These are phyloP conservation scores for Fusarium gaditjirri DNA, from an alignment of 2,329 filamentous ascomycete genomes.

Conservation along the genomic window DNA sequence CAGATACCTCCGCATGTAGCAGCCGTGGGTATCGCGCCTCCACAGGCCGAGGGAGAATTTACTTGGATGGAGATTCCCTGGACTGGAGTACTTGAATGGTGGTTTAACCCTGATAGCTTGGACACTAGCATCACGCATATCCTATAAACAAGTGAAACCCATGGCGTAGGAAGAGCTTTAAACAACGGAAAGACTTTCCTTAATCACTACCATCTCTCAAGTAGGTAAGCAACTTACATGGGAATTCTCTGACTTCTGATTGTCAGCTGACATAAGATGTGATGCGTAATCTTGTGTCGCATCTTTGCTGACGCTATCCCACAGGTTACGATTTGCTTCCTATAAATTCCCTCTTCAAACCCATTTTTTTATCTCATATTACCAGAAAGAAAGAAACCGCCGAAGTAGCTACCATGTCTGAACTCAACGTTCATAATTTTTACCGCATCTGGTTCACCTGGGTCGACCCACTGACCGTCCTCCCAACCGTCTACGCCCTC, in stretches of 20 bases:
- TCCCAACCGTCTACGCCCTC: slow-evolving; percentile 25
- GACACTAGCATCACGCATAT: background rate
- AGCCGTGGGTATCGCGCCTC: background rate
- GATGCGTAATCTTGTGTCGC: background rate
- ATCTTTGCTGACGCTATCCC: background rate
- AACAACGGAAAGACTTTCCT: background rate
- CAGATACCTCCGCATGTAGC: background rate
- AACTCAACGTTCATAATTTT: slow-evolving; percentile 10
- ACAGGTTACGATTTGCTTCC: background rate
- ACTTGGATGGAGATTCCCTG: slow-evolving; percentile 1
- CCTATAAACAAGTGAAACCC: fast-evolving
- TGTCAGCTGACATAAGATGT: background rate
- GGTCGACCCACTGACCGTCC: slow-evolving; percentile 28
- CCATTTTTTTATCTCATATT: fast-evolving
- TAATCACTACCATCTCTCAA: background rate
- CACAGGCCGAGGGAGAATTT: background rate
- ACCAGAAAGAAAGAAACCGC: background rate
- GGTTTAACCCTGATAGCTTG: slow-evolving; percentile 10
- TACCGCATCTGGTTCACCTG: slow-evolving; percentile 42
- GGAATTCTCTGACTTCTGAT: background rate
- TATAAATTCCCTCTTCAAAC: background rate
- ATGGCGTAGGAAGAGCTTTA: background rate
- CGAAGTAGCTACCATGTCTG: background rate
- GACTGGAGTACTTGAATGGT: slow-evolving; percentile 16
- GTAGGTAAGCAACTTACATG: background rate